These are phyloP conservation scores for Castanopsis chinensis DNA, from an alignment of 306 rosid genomes.

Conservation along the genomic window DNA sequence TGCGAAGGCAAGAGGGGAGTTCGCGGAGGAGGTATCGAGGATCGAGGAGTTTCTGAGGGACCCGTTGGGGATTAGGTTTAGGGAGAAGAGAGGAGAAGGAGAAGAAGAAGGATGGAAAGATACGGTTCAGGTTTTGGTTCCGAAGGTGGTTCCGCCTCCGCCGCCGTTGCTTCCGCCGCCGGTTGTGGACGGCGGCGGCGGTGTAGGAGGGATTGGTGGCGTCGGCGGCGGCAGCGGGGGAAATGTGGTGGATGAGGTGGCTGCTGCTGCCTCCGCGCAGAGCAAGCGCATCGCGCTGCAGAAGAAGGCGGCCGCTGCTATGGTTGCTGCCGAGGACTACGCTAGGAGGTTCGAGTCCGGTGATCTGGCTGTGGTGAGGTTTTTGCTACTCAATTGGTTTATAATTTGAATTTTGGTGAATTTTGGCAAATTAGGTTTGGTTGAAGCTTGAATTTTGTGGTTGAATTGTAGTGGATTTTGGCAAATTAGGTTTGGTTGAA, in stretches of 20 bases:
- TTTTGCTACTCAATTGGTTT: neutral
- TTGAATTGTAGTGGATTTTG: neutral
- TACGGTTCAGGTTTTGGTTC: constrained; percentile 67
- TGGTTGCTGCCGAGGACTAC: constrained; percentile 95
- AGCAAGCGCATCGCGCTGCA: constrained; percentile 81
- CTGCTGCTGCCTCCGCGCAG: constrained; percentile 68
- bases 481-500: neutral
- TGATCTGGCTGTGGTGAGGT: constrained; percentile 42
- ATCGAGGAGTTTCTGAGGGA: constrained; percentile 55
- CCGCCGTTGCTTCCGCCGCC: constrained; percentile 32
- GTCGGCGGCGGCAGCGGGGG: constrained; percentile 24
- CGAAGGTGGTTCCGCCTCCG: constrained; percentile 73
- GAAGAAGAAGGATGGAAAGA: neutral
- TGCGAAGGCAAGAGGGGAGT: constrained; percentile 35
- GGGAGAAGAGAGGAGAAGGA: constrained; percentile 3
- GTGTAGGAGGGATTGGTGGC: constrained; percentile 19
- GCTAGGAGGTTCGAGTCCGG: constrained; percentile 85
- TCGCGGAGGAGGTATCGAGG: constrained; percentile 42
- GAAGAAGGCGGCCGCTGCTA: constrained; percentile 88
- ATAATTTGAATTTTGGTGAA: neutral
- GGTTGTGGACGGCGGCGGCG: neutral
- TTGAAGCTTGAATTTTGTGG: neutral
- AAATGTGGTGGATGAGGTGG: constrained; percentile 52
- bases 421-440: neutral
- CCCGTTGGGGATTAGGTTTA: constrained; percentile 51